These are phyloP conservation scores for Penicillium sp. DNA, from an alignment of 2,329 filamentous ascomycete species.

Conservation along the genomic window DNA sequence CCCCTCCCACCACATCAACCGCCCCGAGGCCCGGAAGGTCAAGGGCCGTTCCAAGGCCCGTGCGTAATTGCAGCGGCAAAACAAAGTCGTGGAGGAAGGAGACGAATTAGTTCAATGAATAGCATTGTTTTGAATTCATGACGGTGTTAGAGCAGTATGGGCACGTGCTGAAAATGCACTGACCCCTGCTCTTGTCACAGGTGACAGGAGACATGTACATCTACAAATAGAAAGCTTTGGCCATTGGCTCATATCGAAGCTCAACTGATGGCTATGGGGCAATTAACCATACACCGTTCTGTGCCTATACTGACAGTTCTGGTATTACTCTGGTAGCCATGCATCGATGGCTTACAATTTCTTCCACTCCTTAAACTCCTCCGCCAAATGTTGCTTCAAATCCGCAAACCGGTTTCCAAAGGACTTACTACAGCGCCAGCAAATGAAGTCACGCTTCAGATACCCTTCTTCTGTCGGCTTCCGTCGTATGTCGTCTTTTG, in stretches of 20 bases:
- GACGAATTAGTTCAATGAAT: slow-evolving; percentile 6
- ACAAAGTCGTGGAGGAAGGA: slow-evolving; percentile 2
- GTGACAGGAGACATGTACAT: slow-evolving; percentile 18
- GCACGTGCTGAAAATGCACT: slow-evolving; percentile 19
- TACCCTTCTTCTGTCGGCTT: slow-evolving; percentile 56
- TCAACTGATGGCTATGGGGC: slow-evolving; percentile 7
- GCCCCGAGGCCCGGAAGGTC: slow-evolving; percentile 65
- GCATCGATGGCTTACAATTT: slow-evolving; percentile 46
- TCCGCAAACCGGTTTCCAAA: slow-evolving; percentile 71
- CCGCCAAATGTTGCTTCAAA: slow-evolving; percentile 70
- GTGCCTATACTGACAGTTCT: slow-evolving; percentile 2
- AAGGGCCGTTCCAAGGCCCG: slow-evolving; percentile 48
- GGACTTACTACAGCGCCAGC: slow-evolving; percentile 76
- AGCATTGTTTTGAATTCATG: slow-evolving; percentile 5
- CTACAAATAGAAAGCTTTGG: slow-evolving; percentile 14
- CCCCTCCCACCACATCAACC: slow-evolving; percentile 80
- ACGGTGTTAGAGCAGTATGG: slow-evolving; percentile 1
- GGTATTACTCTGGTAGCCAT: not conserved
- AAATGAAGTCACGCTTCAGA: slow-evolving; percentile 63
- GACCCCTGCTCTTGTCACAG: slow-evolving; percentile 4
- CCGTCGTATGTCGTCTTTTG: slow-evolving; percentile 60
- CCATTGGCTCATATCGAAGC: slow-evolving; percentile 5
- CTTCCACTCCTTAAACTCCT: slow-evolving; percentile 75
- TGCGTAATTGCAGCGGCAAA: slow-evolving; percentile 23
- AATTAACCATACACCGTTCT: slow-evolving; percentile 1